Evolutionary conservation across 176 grass and related monocot species (phyloP).

Genomic region (Aegilops speltoides): DNA sequence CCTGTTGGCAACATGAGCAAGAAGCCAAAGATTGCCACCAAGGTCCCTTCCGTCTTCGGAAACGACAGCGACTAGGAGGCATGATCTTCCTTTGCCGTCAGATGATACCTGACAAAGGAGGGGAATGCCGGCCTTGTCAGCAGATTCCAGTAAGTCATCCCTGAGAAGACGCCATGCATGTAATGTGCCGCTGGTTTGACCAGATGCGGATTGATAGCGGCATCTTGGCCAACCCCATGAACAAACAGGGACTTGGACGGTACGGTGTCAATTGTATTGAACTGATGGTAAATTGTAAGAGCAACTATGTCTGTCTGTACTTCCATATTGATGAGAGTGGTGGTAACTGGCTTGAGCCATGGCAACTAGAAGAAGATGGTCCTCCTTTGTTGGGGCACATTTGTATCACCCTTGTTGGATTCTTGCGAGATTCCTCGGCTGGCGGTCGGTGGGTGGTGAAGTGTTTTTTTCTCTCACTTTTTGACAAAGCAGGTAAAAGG

Average conservation of each 20-base stretch:
- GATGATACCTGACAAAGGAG: background rate
- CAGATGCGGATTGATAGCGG: background rate
- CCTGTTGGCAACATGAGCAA: conserved; percentile 49
- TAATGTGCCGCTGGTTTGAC: background rate
- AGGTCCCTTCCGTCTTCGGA: conserved; percentile 75
- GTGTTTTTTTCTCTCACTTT: background rate
- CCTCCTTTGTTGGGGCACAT: background rate
- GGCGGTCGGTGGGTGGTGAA: background rate
- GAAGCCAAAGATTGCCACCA: conserved; percentile 67
- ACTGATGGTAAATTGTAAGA: background rate
- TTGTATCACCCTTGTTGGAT: conserved; percentile 13
- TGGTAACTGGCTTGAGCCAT: background rate
- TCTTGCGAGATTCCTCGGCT: background rate
- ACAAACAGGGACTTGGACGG: background rate
- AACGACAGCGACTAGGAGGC: conserved; percentile 74
- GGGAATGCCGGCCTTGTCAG: background rate
- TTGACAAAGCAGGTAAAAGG: background rate
- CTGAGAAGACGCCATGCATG: background rate
- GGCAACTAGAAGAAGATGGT: background rate
- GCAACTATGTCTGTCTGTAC: background rate
- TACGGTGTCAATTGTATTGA: background rate
- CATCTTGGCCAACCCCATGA: background rate
- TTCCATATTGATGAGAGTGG: background rate
- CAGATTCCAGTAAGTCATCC: background rate
- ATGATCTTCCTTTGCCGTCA: conserved; percentile 15